These are phyloP conservation scores for Tetrastigma voinierianum DNA, from an alignment of 164 flowering plant genomes.

Conservation along the genomic window DNA sequence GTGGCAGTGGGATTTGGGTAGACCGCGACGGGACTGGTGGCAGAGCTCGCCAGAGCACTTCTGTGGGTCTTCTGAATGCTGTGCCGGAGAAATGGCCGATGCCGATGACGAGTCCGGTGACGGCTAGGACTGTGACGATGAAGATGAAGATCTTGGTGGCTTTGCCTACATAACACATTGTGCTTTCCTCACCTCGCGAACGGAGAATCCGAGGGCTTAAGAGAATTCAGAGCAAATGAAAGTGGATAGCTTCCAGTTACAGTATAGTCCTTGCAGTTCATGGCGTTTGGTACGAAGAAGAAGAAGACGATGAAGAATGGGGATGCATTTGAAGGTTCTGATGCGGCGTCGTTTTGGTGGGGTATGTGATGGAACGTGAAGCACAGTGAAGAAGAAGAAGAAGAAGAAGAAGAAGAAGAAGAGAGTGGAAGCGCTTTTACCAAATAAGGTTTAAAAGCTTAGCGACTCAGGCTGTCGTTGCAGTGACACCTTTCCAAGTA, in stretches of 20 bases:
- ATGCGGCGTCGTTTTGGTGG: too few species aligned
- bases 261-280: too few species aligned
- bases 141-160: slow-evolving; percentile 94
- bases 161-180: slow-evolving; percentile 81
- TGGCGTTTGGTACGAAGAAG: too few species aligned
- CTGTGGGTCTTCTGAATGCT: slow-evolving; percentile 32
- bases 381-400: background rate
- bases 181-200: slow-evolving; percentile 1
- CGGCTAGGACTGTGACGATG: slow-evolving; percentile 52
- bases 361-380: too few species aligned
- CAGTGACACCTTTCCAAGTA: too few species aligned
- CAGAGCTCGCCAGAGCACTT: slow-evolving; percentile 35
- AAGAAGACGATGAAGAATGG: too few species aligned
- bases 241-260: too few species aligned
- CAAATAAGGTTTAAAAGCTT: too few species aligned
- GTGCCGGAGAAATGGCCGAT: slow-evolving; percentile 48
- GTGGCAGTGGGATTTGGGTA: slow-evolving; percentile 24
- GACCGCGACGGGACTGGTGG: background rate
- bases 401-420: slow-evolving; percentile 1
- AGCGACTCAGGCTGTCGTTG: too few species aligned
- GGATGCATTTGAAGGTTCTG: too few species aligned
- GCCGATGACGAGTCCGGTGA: slow-evolving; percentile 59
- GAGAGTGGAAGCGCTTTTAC: background rate
- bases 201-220: too few species aligned
- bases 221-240: too few species aligned